Base-by-base conservation (phyloP, 2,329 filamentous ascomycete species). In the Aspergillus jensenii region DNA sequence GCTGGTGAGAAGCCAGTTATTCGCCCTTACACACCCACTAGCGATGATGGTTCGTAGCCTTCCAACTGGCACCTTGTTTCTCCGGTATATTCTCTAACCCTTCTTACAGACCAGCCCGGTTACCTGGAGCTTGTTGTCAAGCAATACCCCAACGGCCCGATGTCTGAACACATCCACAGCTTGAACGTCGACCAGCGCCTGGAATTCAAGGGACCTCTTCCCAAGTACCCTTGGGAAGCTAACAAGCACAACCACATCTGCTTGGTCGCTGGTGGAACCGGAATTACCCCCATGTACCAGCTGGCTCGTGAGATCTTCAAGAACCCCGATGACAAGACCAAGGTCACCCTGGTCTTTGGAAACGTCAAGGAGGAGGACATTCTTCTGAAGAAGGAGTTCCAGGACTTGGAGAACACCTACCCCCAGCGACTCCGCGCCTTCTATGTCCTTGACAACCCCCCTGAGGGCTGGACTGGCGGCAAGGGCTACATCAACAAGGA, bases 231-330 rank as follows among this genome's bases (percentile, higher is more conserved):
- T 33, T 98, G 93, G 93, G 73, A 85, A 53, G 72, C 88, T 66
- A 98, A 98, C 85, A 97, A 96, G 85, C 93, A 97, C 81, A 81
- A 90, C 60, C 92, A 98, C 81, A 73, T 81, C 65, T 74, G 71
- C 52, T 65, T 81, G 67, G 76, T 99, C 62, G 91, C 93, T n/a
- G 95, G 95, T 68, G 95, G 95, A 64, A 97, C 95, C 7, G 95
- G 95, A 61, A 96, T 99, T 76, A 95, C 95, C 11, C 95, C 95
- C 67, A 97, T 98, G 93, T 98, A 90, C 83, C 95, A 99, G 82
- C 87, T 99, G 46, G 82, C 87, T 64, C 91, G 91, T 62, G 84
- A 88, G 72, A 96, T 99, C 79, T 96, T 98, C 87, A 91, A 89
- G 78, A 96, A 97, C 85, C 91, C 93, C 60, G 86, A 90, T 44